Evolutionary conservation across 2,329 filamentous ascomycete genomes (phyloP), one percentile per base, ranked within the genome.

Genomic region (Monosporascus sp.): DNA sequence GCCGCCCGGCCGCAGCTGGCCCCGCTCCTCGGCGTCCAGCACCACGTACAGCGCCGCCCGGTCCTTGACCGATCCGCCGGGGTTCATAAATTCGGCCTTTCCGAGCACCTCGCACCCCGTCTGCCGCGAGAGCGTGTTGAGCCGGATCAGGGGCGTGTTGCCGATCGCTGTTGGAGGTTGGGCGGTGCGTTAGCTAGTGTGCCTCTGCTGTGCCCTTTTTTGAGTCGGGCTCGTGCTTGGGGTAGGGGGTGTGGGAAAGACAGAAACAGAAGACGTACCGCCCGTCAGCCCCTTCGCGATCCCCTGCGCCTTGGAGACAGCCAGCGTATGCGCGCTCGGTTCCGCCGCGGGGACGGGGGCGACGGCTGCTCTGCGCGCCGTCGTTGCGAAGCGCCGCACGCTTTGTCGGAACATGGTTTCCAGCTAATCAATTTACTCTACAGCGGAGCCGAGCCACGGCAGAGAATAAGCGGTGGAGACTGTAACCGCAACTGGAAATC

Each of bases 81-180:
- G 94, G 78, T 99, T 99, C 79, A 96, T 94, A 76, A 99, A 99
- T 71, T 99, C 94, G 64, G 94, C 92, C 73, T 99, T 99, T 66
- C 93, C 94, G 41, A 97, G 85, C 54, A 99, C 79, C 63, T 96
- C 89, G 80, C 94, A 97, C 60, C 92, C 91, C 0, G 94, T 97
- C 67, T 95, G 82, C 55, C 90, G 84, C 41, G 93, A 97, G 61
- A 97, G 85, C 56, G 79, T 83, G 72, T 96, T 93, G 49, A 99
- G 79, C 48, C 89, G 87, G 70, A 99, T 96, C 51, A 99, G 82
- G 1, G 94, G 93, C 0, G 94, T 99, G 73, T 97, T 97, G 59
- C 94, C 94, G 74, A 99, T 97, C 52, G 94, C 94, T 96, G 60
- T 47, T 39, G 37, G 31, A 14, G 9, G 31, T 35, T 2, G 31